Evolutionary conservation across 2,329 filamentous ascomycete genomes (phyloP).

Genomic region (Achaetomium macrosporum): DNA sequence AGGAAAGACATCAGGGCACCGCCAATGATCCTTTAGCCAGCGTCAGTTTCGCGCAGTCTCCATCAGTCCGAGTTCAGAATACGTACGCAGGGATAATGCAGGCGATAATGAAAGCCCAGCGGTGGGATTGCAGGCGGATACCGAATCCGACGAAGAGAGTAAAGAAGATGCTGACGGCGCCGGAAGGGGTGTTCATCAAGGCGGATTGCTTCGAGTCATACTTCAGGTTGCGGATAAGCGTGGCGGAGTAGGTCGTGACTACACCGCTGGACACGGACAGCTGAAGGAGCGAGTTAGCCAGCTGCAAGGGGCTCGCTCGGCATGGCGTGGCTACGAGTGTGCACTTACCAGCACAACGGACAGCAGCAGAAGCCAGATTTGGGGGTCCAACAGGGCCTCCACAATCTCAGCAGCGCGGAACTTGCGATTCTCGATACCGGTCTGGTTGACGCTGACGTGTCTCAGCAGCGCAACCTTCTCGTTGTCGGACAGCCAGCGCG

Average conservation of each 20-base stretch:
- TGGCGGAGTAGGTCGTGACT: conserved; percentile 50
- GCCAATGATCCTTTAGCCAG: conserved; percentile 36
- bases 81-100: conserved; percentile 44
- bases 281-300: conserved; percentile 25
- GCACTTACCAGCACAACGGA: conserved; percentile 42
- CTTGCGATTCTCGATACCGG: conserved; percentile 48
- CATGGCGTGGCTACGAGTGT: neutral
- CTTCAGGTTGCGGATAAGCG: conserved; percentile 44
- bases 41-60: neutral
- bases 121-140: conserved; percentile 41
- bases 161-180: conserved; percentile 47
- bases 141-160: conserved; percentile 43
- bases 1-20: conserved; percentile 50
- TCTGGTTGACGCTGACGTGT: conserved; percentile 53
- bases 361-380: conserved; percentile 45
- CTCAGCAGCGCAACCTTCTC: conserved; percentile 44
- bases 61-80: neutral
- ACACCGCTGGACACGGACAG: conserved; percentile 49
- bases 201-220: conserved; percentile 41
- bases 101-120: conserved; percentile 45
- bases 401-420: conserved; percentile 48
- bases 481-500: conserved; percentile 34
- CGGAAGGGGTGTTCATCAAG: conserved; percentile 50
- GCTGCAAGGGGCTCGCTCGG: neutral
- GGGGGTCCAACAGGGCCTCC: conserved; percentile 47